Evolutionary conservation across 148 eudicot genomes (phyloP).

Genomic region (Rhododendron henanense): DNA sequence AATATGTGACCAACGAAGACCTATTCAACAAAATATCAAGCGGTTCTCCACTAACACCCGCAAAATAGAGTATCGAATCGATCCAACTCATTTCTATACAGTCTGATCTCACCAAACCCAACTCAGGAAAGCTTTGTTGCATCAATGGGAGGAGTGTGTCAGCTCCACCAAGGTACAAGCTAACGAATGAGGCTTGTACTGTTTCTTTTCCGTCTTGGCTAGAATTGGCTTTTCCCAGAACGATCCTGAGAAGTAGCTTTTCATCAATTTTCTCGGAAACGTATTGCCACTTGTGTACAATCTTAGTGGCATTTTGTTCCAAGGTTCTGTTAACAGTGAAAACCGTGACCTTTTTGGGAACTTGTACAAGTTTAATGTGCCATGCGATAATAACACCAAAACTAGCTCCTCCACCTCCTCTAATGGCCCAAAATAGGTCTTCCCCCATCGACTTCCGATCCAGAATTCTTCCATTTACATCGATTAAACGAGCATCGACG

Average conservation of each 20-base stretch:
- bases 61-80: too few species aligned
- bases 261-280: not conserved
- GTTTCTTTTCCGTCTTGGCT: not conserved
- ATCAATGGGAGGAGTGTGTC: too few species aligned
- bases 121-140: too few species aligned
- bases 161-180: too few species aligned
- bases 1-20: too few species aligned
- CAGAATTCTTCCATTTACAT: too few species aligned
- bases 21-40: too few species aligned
- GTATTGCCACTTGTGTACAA: not conserved
- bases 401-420: conserved; percentile 11
- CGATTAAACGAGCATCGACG: too few species aligned
- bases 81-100: too few species aligned
- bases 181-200: not conserved
- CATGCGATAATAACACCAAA: conserved; percentile 7
- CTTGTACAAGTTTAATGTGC: not conserved
- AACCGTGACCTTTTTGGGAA: conserved; percentile 6
- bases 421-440: conserved; percentile 6
- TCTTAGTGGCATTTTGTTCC: not conserved
- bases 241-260: not conserved
- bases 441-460: too few species aligned
- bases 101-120: too few species aligned
- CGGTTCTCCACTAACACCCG: too few species aligned
- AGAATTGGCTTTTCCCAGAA: not conserved
- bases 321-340: not conserved